A percentile compares a stretch with the other conserved stretches of the same genome.
Evolutionary conservation across 2,329 filamentous ascomycete genomes (phyloP).

Genomic region (Periconia sp.): DNA sequence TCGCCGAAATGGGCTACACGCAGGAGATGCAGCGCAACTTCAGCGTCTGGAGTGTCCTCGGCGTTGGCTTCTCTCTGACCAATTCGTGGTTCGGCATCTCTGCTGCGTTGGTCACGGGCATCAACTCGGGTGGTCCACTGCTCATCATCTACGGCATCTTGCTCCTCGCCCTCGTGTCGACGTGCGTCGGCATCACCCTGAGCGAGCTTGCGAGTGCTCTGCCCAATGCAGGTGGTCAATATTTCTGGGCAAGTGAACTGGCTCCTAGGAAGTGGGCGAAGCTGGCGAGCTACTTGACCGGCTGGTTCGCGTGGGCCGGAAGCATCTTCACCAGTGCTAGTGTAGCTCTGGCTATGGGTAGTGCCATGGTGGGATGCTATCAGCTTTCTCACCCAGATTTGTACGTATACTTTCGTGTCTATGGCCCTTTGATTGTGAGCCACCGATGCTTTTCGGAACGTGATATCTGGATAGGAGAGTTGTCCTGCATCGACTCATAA

Average conservation of each 20-base stretch:
- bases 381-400: slow-evolving; percentile 55
- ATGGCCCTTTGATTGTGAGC: background rate
- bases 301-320: slow-evolving; percentile 58
- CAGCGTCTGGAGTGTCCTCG: slow-evolving; percentile 52
- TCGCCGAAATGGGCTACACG: slow-evolving; percentile 52
- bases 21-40: slow-evolving; percentile 54
- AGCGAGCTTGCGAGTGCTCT: slow-evolving; percentile 53
- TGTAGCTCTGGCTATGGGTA: slow-evolving; percentile 53
- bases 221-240: slow-evolving; percentile 56
- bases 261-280: slow-evolving; percentile 50
- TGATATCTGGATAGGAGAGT: too few relatives aligned
- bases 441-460: background rate
- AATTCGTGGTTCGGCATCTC: slow-evolving; percentile 57
- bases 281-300: slow-evolving; percentile 51
- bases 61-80: slow-evolving; percentile 55
- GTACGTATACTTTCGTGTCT: slow-evolving; percentile 39
- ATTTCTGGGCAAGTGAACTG: slow-evolving; percentile 55
- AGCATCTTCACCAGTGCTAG: slow-evolving; percentile 57
- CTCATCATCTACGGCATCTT: slow-evolving; percentile 55
- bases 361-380: slow-evolving; percentile 54
- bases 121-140: slow-evolving; percentile 53
- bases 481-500: too few relatives aligned
- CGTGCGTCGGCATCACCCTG: slow-evolving; percentile 49
- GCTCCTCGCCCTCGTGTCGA: slow-evolving; percentile 49
- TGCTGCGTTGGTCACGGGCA: slow-evolving; percentile 52